A percentile compares a stretch with the other conserved stretches of the same genome.
These are phyloP conservation scores for Morella rubra DNA, from an alignment of 306 rosid species.

Conservation along the genomic window DNA sequence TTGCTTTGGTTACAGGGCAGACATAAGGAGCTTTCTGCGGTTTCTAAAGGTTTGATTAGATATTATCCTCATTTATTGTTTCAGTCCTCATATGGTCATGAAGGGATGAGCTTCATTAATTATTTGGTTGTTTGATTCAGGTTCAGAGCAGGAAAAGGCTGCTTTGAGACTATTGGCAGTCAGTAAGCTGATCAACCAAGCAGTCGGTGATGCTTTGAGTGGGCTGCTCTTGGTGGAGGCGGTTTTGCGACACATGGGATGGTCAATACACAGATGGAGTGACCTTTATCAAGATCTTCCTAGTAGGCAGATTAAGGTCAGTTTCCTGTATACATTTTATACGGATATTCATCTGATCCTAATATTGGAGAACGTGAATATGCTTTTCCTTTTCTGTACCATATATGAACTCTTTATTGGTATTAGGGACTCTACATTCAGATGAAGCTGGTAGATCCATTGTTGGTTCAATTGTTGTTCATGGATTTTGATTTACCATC, in stretches of 20 bases:
- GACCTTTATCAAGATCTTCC: constrained; percentile 89
- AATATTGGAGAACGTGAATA: constrained; percentile 5
- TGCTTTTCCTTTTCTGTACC: not conserved
- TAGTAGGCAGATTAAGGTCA: constrained; percentile 90
- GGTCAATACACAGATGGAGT: constrained; percentile 80
- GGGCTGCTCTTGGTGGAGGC: constrained; percentile 92
- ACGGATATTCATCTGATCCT: constrained; percentile 7
- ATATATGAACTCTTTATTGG: not conserved
- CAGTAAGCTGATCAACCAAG: constrained; percentile 83
- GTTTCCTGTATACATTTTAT: constrained; percentile 11
- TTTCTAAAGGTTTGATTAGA: constrained; percentile 47
- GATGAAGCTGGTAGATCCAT: not conserved
- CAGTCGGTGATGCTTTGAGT: constrained; percentile 92
- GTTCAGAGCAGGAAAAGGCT: constrained; percentile 69
- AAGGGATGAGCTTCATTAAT: constrained; percentile 20
- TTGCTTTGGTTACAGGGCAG: constrained; percentile 50
- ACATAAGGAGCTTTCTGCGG: constrained; percentile 44
- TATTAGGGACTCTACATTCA: not conserved
- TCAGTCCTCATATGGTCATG: constrained; percentile 16
- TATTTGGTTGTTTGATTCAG: constrained; percentile 39
- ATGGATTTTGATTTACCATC: not conserved
- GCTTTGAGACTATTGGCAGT: constrained; percentile 72
- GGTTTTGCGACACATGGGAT: constrained; percentile 65
- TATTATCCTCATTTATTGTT: constrained; percentile 23
- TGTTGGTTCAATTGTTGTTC: not conserved